phyloP scores from a whole-genome alignment of 2,329 filamentous ascomycete genomes.

The Aspergillus ustus region DNA sequence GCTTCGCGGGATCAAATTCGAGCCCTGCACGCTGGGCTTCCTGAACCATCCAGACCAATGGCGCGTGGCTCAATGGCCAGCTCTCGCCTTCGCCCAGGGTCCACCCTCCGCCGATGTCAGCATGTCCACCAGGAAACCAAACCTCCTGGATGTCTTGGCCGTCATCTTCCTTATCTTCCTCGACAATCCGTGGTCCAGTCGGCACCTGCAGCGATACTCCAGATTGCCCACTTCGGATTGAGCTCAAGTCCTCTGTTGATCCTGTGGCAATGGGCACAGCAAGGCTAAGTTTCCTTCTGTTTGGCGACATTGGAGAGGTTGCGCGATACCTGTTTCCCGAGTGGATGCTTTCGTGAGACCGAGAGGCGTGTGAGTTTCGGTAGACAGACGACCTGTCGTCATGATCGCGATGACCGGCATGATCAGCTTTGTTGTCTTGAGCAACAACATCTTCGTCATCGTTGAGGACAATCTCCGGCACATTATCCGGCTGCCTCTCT shows the following conservation, averaged over 20 bases:
- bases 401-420: slow-evolving; percentile 12
- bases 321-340: slow-evolving; percentile 35
- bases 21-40: slow-evolving; percentile 67
- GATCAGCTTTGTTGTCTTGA: not conserved
- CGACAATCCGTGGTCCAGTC: slow-evolving; percentile 7
- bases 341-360: slow-evolving; percentile 28
- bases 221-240: slow-evolving; percentile 36
- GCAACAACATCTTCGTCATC: slow-evolving; percentile 23
- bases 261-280: slow-evolving; percentile 33
- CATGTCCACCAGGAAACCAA: slow-evolving; percentile 75
- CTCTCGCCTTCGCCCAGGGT: slow-evolving; percentile 47
- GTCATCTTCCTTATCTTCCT: slow-evolving; percentile 33
- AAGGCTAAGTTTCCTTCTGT: slow-evolving; percentile 25
- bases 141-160: slow-evolving; percentile 78
- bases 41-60: slow-evolving; percentile 70
- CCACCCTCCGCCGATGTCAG: slow-evolving; percentile 80
- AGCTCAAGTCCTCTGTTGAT: slow-evolving; percentile 36
- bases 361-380: slow-evolving; percentile 31
- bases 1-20: slow-evolving; percentile 59
- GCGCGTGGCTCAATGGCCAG: slow-evolving; percentile 15
- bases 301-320: slow-evolving; percentile 24
- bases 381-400: slow-evolving; percentile 35
- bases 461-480: slow-evolving; percentile 40
- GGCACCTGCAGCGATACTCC: slow-evolving; percentile 37
- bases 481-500: slow-evolving; percentile 20